Evolutionary conservation across 208 protist genomes (phyloP).

Genomic region (Trypanosoma conorhini): DNA sequence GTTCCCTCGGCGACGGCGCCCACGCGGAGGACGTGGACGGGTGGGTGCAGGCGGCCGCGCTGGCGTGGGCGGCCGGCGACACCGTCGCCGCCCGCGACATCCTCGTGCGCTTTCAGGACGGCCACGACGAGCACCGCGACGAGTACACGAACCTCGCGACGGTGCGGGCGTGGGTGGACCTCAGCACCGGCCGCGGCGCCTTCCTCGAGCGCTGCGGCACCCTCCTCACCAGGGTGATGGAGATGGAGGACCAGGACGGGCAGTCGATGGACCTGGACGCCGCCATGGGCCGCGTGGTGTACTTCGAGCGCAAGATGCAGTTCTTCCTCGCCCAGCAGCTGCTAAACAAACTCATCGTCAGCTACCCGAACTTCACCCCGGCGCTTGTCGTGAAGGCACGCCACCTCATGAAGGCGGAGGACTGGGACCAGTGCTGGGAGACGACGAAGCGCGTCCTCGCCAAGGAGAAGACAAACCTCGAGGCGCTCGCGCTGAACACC

Average conservation of each 20-base stretch:
- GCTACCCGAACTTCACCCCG: conserved; percentile 59
- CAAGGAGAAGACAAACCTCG: conserved; percentile 75
- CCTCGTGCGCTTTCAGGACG: conserved; percentile 29
- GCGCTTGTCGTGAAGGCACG: conserved; percentile 82
- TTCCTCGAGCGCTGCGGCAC: conserved; percentile 84
- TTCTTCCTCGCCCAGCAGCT: conserved; percentile 76
- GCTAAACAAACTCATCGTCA: conserved; percentile 80
- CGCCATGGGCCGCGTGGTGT: conserved; percentile 80
- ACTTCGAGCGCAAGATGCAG: conserved; percentile 84
- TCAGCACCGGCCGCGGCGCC: conserved; percentile 73
- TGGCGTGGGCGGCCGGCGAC: conserved; percentile 73
- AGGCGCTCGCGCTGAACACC: conserved; percentile 70
- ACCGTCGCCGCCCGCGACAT: conserved; percentile 65
- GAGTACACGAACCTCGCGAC: conserved; percentile 82
- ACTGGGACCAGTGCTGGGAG: conserved; percentile 93
- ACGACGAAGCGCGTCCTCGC: conserved; percentile 79
- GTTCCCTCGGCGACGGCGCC: conserved; percentile 44
- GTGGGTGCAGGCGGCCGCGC: conserved; percentile 63
- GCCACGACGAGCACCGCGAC: conserved; percentile 51
- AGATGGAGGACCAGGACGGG: conserved; percentile 42
- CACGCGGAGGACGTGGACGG: conserved; percentile 26
- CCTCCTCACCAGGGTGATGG: conserved; percentile 70
- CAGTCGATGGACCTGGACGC: conserved; percentile 73
- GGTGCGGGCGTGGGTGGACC: conserved; percentile 84
- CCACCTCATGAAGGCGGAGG: conserved; percentile 87